Percentiles rank a stretch among this genome's conserved stretches.
phyloP scores from a whole-genome alignment of 1,284 basidiomycete genomes.

The Leccinum solheimii region DNA sequence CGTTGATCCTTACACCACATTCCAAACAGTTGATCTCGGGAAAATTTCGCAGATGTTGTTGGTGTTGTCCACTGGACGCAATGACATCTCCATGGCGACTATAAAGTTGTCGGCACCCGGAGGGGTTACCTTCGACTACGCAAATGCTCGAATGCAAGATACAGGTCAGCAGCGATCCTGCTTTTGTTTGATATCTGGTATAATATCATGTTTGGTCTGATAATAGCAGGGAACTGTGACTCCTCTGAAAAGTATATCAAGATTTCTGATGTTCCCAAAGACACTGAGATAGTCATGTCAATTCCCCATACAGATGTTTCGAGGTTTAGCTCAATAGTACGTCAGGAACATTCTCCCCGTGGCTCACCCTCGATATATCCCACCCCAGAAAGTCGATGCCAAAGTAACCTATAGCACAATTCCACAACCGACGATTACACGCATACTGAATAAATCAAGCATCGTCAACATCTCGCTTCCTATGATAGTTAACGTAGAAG shows the following conservation, averaged over 20 bases:
- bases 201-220: constrained; percentile 6
- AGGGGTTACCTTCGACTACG: constrained; percentile 50
- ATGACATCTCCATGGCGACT: constrained; percentile 52
- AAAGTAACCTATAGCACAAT: constrained; percentile 63
- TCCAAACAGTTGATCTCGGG: constrained; percentile 64
- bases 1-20: constrained; percentile 7
- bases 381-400: constrained; percentile 58
- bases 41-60: constrained; percentile 54
- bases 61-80: constrained; percentile 63
- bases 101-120: constrained; percentile 55
- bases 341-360: constrained; percentile 8
- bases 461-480: constrained; percentile 67
- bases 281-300: constrained; percentile 47
- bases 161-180: constrained; percentile 33
- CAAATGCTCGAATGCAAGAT: constrained; percentile 44
- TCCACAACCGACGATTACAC: constrained; percentile 49
- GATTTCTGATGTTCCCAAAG: constrained; percentile 47
- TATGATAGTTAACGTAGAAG: constrained; percentile 80
- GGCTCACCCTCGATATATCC: constrained; percentile 6
- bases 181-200: constrained; percentile 14
- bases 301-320: constrained; percentile 66
- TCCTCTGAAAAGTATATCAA: constrained; percentile 44
- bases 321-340: constrained; percentile 55
- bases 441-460: constrained; percentile 54
- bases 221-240: constrained; percentile 30